Evolutionary conservation across 768 basidiomycete genomes (phyloP).

Genomic region (Tricholoma matsutake): DNA sequence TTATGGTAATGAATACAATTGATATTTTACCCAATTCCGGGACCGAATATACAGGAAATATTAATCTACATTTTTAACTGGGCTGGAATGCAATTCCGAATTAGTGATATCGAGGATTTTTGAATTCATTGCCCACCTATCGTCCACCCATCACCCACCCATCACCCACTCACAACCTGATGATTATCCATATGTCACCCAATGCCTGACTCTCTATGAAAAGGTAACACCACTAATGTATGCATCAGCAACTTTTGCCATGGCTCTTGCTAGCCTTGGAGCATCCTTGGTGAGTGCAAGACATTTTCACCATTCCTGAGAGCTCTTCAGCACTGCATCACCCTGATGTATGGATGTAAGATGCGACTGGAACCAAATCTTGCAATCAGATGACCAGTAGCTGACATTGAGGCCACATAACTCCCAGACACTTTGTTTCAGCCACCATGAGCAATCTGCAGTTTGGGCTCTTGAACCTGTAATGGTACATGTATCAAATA

Average conservation of each 20-base stretch:
- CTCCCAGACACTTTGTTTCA: slow-evolving; percentile 8
- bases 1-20: background rate
- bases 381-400: slow-evolving; percentile 19
- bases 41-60: background rate
- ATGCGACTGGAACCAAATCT: slow-evolving; percentile 21
- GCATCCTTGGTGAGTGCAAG: background rate
- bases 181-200: background rate
- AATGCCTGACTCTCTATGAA: background rate
- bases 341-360: slow-evolving; percentile 9
- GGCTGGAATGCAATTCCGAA: background rate
- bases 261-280: background rate
- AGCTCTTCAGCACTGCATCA: background rate
- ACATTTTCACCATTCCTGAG: background rate
- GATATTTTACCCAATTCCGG: background rate
- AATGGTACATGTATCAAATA: background rate
- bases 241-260: background rate
- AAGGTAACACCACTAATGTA: background rate
- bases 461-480: slow-evolving; percentile 2
- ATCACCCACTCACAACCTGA: background rate
- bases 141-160: background rate
- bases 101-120: background rate
- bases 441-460: slow-evolving; percentile 12
- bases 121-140: background rate
- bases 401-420: slow-evolving; percentile 12
- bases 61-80: background rate